A percentile compares a stretch with the other conserved stretches of the same genome.
These are phyloP conservation scores for Cladosporium sp. DNA, from an alignment of 2,329 filamentous ascomycete genomes.

Conservation along the genomic window DNA sequence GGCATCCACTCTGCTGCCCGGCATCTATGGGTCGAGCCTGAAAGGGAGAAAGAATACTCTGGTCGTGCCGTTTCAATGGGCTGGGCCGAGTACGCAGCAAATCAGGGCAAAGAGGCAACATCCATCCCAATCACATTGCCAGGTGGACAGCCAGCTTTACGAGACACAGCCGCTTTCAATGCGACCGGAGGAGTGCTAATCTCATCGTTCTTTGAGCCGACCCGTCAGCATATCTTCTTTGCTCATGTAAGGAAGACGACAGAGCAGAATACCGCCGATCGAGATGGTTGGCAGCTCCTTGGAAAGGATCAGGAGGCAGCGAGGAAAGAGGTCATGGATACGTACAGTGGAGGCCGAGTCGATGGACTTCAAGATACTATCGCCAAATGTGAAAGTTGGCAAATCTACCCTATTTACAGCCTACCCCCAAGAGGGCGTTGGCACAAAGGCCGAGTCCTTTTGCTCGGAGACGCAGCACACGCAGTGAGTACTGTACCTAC, in stretches of 20 bases:
- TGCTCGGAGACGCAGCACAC: constrained; percentile 45
- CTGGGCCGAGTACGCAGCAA: constrained; percentile 22
- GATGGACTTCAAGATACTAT: constrained; percentile 37
- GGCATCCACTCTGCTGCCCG: constrained; percentile 57
- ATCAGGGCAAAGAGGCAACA: constrained; percentile 22
- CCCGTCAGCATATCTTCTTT: constrained; percentile 35
- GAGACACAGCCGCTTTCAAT: constrained; percentile 37
- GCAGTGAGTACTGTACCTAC: constrained; percentile 33
- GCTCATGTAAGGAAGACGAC: constrained; percentile 37
- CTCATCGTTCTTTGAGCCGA: constrained; percentile 35
- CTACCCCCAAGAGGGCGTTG: constrained; percentile 36
- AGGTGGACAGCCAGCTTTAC: not conserved
- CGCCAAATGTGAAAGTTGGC: constrained; percentile 34
- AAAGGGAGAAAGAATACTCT: constrained; percentile 33
- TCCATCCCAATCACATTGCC: constrained; percentile 23
- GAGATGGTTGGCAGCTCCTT: constrained; percentile 33
- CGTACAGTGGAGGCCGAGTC: constrained; percentile 34
- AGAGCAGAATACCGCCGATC: constrained; percentile 24
- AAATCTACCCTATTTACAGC: constrained; percentile 43
- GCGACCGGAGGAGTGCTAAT: constrained; percentile 37
- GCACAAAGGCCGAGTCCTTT: constrained; percentile 36
- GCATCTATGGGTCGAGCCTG: constrained; percentile 41
- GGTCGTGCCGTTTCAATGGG: constrained; percentile 39
- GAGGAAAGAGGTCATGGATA: constrained; percentile 31
- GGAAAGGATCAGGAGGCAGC: constrained; percentile 33